These are phyloP conservation scores for Ramalina peruviana DNA, from an alignment of 495 filamentous ascomycete genomes.

Conservation along the genomic window DNA sequence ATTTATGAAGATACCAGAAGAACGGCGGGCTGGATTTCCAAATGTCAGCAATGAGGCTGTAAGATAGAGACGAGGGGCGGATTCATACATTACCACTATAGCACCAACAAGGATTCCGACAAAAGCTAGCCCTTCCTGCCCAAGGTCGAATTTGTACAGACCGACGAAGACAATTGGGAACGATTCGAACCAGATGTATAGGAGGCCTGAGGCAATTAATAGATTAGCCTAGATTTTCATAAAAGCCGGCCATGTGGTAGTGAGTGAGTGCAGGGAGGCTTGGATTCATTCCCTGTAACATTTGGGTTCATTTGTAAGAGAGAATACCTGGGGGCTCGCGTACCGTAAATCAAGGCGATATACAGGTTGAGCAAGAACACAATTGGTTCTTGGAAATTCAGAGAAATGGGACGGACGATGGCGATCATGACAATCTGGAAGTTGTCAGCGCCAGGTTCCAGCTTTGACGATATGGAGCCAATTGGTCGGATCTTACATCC, in stretches of 20 bases:
- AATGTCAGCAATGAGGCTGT: not conserved
- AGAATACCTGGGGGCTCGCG: too few species aligned
- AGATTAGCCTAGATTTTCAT: too few species aligned
- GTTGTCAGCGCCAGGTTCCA: not conserved
- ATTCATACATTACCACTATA: slow-evolving; percentile 20
- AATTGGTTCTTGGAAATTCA: slow-evolving; percentile 35
- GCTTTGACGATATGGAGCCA: not conserved
- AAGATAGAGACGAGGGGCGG: not conserved
- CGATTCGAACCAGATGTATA: slow-evolving; percentile 46
- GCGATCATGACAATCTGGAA: slow-evolving; percentile 17
- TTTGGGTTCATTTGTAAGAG: too few species aligned
- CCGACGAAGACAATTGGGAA: slow-evolving; percentile 39
- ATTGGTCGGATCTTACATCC: slow-evolving; percentile 15
- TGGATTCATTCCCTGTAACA: too few species aligned
- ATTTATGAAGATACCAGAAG: slow-evolving; percentile 30
- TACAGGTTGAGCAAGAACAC: slow-evolving; percentile 40
- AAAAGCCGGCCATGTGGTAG: too few species aligned
- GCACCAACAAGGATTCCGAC: slow-evolving; percentile 34
- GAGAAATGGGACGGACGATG: slow-evolving; percentile 28
- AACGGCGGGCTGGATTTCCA: slow-evolving; percentile 19
- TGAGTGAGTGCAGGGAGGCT: too few species aligned
- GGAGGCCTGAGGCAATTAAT: too few species aligned
- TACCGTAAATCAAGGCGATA: slow-evolving; percentile 36
- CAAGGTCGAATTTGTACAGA: slow-evolving; percentile 34
- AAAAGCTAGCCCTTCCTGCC: slow-evolving; percentile 34